Percentiles rank a stretch among this genome's conserved stretches.
Conservation (phyloP, 768 basidiomycete species). For the Leucosporidium yakuticum region DNA sequence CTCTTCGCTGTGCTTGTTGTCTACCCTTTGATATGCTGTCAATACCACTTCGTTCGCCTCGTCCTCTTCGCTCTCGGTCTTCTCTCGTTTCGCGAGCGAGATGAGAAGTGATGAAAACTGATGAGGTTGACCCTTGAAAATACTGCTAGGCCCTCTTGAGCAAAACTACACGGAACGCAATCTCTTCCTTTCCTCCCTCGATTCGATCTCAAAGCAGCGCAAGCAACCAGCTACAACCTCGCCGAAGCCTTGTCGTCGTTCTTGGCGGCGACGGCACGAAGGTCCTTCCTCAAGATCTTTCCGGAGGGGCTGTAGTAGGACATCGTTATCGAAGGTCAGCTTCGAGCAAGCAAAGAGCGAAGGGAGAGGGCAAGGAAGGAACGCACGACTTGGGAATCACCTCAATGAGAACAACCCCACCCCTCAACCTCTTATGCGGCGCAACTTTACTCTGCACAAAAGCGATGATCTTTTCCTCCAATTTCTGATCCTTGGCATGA, state of each 20-base stretch:
- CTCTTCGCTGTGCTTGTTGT: no score
- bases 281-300: conserved; percentile 74
- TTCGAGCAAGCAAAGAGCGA: not conserved
- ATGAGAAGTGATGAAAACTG: no score
- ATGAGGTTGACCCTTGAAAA: no score
- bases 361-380: not conserved
- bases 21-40: no score
- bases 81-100: no score
- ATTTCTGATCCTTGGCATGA: conserved; percentile 3
- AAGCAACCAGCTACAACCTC: conserved; percentile 2
- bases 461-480: conserved; percentile 13
- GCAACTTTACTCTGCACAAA: conserved; percentile 29
- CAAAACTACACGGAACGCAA: no score
- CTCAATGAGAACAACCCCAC: conserved; percentile 28
- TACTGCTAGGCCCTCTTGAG: no score
- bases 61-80: no score
- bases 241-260: conserved; percentile 43
- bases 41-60: no score
- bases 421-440: conserved; percentile 32
- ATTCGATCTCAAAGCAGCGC: no score
- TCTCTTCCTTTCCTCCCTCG: no score
- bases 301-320: conserved; percentile 72
- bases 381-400: conserved; percentile 47
- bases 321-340: no score
- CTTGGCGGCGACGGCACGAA: conserved; percentile 61